phyloP scores from a whole-genome alignment of 108 stramenopile genomes.

The Cyclotella choctawhatcheeana region DNA sequence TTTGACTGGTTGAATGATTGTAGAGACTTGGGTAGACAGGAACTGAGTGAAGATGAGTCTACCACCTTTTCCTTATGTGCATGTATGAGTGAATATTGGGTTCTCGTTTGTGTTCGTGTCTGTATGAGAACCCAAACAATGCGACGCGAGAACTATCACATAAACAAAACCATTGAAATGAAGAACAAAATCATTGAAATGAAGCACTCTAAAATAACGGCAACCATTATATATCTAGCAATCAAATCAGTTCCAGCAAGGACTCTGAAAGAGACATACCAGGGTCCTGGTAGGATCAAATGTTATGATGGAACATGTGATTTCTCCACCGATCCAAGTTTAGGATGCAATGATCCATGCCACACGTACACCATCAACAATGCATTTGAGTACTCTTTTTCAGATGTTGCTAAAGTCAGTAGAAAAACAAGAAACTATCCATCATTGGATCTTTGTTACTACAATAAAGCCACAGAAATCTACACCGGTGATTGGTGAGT shows the following conservation, averaged over 20 bases:
- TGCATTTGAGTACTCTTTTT: constrained; percentile 10
- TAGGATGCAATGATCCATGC: constrained; percentile 18
- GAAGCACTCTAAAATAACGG: neutral
- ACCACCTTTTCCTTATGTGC: no score
- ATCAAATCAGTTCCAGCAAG: neutral
- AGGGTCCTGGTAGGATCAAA: constrained; percentile 6
- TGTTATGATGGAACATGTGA: neutral
- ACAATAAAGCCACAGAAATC: constrained; percentile 3
- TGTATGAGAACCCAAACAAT: neutral
- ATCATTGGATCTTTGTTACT: neutral
- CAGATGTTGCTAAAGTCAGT: constrained; percentile 8
- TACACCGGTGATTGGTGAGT: neutral
- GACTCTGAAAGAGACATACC: neutral
- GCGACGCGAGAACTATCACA: neutral
- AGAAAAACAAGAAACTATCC: neutral
- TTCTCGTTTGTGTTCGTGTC: no score
- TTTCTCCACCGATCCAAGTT: neutral
- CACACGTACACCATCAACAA: constrained; percentile 1
- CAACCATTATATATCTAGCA: neutral
- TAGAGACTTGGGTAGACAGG: no score
- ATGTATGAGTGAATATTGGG: no score
- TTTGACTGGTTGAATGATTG: no score
- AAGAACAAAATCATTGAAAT: constrained; percentile 1
- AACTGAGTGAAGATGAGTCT: no score
- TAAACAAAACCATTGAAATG: neutral